These are phyloP conservation scores for Chloropicon primus DNA, from an alignment of 139 green algal species.

Conservation along the genomic window DNA sequence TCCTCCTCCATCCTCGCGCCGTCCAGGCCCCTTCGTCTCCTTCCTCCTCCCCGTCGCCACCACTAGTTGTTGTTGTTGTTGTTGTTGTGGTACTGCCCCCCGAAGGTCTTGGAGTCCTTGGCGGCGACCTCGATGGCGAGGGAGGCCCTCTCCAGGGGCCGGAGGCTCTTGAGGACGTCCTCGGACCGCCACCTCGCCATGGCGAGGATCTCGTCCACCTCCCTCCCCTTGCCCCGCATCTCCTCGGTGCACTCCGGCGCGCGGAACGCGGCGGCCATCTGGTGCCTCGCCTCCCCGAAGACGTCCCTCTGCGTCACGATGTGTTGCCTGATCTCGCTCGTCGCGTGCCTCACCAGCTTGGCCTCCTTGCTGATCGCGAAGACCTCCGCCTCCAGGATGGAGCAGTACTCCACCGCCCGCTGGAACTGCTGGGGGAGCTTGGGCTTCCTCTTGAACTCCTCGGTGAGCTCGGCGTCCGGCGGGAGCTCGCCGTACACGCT, in stretches of 20 bases:
- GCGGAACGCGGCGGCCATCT: background rate
- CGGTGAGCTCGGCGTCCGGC: background rate
- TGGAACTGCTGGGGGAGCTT: background rate
- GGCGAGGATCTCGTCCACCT: conserved; percentile 1
- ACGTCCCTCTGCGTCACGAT: conserved; percentile 3
- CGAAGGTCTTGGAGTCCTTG: background rate
- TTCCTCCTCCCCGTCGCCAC: too few species aligned
- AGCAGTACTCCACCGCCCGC: background rate
- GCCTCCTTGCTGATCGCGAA: conserved; percentile 2
- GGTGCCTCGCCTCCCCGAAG: conserved; percentile 7
- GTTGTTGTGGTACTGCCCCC: background rate
- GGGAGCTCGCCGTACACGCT: background rate
- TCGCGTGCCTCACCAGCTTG: background rate
- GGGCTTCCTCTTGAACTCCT: background rate
- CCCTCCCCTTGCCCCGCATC: background rate
- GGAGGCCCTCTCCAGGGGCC: background rate
- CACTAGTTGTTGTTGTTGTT: too few species aligned
- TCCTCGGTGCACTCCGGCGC: background rate
- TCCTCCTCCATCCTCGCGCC: too few species aligned
- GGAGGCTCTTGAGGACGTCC: background rate
- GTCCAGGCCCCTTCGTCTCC: too few species aligned
- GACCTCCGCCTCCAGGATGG: background rate
- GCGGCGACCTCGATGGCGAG: background rate
- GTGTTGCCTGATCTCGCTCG: conserved; percentile 2
- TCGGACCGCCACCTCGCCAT: conserved; percentile 1